Percentiles rank a stretch among this genome's conserved stretches.
Evolutionary conservation across 257 asterid species (phyloP).

Genomic region (Fraxinus pennsylvanica): DNA sequence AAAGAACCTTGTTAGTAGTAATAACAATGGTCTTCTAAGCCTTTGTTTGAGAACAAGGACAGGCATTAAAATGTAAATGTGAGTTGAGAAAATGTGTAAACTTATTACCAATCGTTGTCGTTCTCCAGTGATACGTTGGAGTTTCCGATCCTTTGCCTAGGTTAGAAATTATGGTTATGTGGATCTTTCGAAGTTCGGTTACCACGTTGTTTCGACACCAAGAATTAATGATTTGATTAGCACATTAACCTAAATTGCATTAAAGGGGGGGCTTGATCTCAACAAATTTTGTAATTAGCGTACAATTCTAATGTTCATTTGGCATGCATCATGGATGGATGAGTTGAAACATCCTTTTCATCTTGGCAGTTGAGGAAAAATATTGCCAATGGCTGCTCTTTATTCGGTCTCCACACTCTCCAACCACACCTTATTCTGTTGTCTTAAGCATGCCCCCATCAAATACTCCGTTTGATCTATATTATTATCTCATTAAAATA

Average conservation of each 20-base stretch:
- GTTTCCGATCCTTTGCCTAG: not conserved
- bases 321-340: not conserved
- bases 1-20: not conserved
- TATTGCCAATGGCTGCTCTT: not conserved
- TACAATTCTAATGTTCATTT: not conserved
- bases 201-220: not conserved
- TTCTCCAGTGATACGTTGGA: not conserved
- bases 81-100: too few relatives aligned
- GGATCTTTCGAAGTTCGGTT: not conserved
- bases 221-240: not conserved
- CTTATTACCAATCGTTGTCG: not conserved
- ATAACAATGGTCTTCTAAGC: not conserved
- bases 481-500: too few relatives aligned
- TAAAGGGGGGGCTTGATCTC: not conserved
- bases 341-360: constrained; percentile 28
- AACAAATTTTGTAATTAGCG: not conserved
- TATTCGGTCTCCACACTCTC: not conserved
- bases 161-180: not conserved
- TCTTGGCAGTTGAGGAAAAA: constrained; percentile 23
- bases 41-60: not conserved
- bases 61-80: too few relatives aligned
- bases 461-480: too few relatives aligned
- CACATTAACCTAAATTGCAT: not conserved
- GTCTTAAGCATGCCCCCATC: not conserved
- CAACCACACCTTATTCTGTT: not conserved